Evolutionary conservation across 495 filamentous ascomycete species (phyloP).

Genomic region (Hypoxylon fragiforme): DNA sequence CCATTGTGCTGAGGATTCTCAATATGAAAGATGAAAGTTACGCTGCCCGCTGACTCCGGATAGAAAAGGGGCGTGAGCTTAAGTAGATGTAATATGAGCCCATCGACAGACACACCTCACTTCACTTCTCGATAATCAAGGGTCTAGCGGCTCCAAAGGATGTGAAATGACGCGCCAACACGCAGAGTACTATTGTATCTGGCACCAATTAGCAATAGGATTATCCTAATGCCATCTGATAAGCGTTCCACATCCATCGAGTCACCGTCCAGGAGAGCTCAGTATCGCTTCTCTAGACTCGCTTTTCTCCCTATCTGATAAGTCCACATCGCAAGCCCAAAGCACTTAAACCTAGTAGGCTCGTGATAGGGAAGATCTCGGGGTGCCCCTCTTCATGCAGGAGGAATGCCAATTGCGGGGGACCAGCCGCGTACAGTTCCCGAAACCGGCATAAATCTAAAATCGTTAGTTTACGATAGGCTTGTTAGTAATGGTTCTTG

Average conservation of each 20-base stretch:
- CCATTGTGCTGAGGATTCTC: slow-evolving; percentile 19
- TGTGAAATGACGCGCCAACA: slow-evolving; percentile 21
- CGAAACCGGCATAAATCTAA: slow-evolving; percentile 31
- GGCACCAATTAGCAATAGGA: slow-evolving; percentile 32
- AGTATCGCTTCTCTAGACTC: slow-evolving; percentile 20
- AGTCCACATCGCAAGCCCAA: too few species aligned
- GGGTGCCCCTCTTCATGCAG: slow-evolving; percentile 23
- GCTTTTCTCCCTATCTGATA: slow-evolving; percentile 23
- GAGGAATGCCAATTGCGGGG: slow-evolving; percentile 29
- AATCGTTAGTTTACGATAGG: slow-evolving; percentile 5
- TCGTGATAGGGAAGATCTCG: slow-evolving; percentile 28
- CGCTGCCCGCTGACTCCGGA: too few species aligned
- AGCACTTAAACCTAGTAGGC: slow-evolving; percentile 3
- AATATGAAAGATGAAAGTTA: slow-evolving; percentile 4
- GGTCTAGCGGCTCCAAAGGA: too few species aligned
- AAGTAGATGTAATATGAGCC: slow-evolving; percentile 15
- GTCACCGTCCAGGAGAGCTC: slow-evolving; percentile 7
- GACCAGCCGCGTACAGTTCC: slow-evolving; percentile 35
- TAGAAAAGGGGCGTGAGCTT: not conserved
- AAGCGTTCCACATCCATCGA: slow-evolving; percentile 20
- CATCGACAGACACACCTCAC: too few species aligned
- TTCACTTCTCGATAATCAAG: too few species aligned
- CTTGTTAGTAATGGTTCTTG: slow-evolving; percentile 9
- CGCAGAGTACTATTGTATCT: slow-evolving; percentile 17
- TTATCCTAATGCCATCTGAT: slow-evolving; percentile 25